Percentiles rank a stretch among this genome's conserved stretches.
Conservation (phyloP, 75 land plant genomes). For the Pinus tabuliformis region DNA sequence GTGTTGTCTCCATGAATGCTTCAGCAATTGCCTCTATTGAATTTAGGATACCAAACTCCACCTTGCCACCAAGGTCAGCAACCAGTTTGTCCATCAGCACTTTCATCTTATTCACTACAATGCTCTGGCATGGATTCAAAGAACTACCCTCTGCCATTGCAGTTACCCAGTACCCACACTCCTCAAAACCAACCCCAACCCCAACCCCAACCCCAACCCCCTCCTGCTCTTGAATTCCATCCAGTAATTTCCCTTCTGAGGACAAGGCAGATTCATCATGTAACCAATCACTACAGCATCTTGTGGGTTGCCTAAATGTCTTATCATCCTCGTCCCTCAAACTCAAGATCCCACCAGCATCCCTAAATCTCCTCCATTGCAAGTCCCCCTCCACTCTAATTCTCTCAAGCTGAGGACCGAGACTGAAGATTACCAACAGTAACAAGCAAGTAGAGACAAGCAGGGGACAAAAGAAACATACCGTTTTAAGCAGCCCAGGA, state of each 20-base stretch:
- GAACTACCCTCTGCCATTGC: background rate
- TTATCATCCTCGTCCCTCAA: background rate
- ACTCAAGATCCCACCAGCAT: background rate
- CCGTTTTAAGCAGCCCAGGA: background rate
- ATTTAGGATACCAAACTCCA: background rate
- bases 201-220: background rate
- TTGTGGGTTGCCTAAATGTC: background rate
- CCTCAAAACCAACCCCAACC: background rate
- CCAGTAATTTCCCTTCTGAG: constrained; percentile 1
- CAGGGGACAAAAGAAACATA: background rate
- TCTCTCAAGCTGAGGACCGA: constrained; percentile 13
- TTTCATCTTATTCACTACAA: background rate
- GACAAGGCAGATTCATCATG: background rate
- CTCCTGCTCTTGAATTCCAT: background rate
- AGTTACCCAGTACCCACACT: background rate
- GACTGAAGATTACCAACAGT: background rate
- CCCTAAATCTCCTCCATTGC: constrained; percentile 5
- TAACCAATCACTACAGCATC: background rate
- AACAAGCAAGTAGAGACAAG: constrained; percentile 7
- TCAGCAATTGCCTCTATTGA: background rate
- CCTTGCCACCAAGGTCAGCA: constrained; percentile 6
- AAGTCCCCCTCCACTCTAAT: background rate
- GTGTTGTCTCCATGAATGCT: background rate
- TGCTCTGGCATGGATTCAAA: constrained; percentile 9
- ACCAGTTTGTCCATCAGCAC: background rate